phyloP scores from a whole-genome alignment of 345 rosid genomes.

The Viola odorata region DNA sequence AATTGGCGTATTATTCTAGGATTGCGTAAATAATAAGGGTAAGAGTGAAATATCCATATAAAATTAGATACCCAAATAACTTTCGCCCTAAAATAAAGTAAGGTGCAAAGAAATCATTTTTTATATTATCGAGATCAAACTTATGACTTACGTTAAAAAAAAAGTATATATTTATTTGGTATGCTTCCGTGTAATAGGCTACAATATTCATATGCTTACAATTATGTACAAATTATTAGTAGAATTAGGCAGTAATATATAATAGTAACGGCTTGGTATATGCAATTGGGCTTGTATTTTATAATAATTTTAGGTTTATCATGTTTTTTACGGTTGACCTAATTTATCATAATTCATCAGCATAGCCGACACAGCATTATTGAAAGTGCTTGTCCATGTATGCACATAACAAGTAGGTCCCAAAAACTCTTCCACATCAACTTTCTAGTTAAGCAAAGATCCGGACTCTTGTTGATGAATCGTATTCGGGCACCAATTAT shows the following conservation, averaged over 20 bases:
- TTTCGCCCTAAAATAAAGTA: too few relatives aligned
- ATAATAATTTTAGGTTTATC: conserved; percentile 28
- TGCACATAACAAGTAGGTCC: conserved; percentile 33
- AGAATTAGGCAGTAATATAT: background rate
- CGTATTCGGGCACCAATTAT: conserved; percentile 54
- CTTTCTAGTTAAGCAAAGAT: conserved; percentile 70
- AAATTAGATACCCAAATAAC: too few relatives aligned
- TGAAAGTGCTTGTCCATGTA: conserved; percentile 42
- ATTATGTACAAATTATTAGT: too few relatives aligned
- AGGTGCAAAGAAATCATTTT: too few relatives aligned
- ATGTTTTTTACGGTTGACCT: conserved; percentile 48
- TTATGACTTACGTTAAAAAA: too few relatives aligned
- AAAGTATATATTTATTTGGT: too few relatives aligned
- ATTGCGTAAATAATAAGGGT: too few relatives aligned
- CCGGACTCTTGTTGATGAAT: conserved; percentile 62
- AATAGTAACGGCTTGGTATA: background rate
- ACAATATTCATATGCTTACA: too few relatives aligned
- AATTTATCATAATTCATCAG: conserved; percentile 24
- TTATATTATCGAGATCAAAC: too few relatives aligned
- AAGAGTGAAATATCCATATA: too few relatives aligned
- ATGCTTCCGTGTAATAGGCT: too few relatives aligned
- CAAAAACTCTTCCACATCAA: conserved; percentile 36
- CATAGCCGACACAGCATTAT: conserved; percentile 71
- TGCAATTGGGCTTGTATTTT: background rate
- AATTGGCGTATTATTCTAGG: too few relatives aligned